Evolutionary conservation across 306 rosid species (phyloP).

Genomic region (Quercus berberidifolia): DNA sequence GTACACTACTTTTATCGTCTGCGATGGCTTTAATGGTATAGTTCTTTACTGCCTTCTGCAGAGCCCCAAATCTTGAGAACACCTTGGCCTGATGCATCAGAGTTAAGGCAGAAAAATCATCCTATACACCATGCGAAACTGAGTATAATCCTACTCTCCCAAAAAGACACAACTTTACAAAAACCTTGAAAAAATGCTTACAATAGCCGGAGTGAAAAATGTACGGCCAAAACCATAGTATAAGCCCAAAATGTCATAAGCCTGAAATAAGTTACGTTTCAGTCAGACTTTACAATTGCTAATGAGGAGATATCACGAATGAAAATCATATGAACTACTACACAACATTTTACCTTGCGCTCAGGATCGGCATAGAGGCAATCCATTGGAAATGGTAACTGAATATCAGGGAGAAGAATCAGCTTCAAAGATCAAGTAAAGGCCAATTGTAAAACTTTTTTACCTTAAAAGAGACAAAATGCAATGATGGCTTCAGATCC

Average conservation of each 20-base stretch:
- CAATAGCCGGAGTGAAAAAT: constrained; percentile 88
- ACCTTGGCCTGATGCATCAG: constrained; percentile 56
- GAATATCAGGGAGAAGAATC: constrained; percentile 17
- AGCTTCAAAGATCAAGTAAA: constrained; percentile 14
- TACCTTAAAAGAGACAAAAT: not conserved
- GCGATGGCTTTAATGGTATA: constrained; percentile 82
- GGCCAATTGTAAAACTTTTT: not conserved
- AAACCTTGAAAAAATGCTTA: constrained; percentile 25
- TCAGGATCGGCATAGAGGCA: constrained; percentile 85
- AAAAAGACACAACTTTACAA: not conserved
- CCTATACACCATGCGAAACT: not conserved
- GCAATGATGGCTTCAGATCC: not conserved
- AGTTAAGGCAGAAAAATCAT: constrained; percentile 1
- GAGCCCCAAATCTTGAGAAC: constrained; percentile 57
- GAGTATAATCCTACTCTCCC: not conserved
- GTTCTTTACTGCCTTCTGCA: constrained; percentile 65
- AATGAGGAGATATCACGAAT: not conserved
- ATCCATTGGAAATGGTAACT: constrained; percentile 94
- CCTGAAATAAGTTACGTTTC: constrained; percentile 37
- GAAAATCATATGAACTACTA: not conserved
- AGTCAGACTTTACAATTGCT: constrained; percentile 17
- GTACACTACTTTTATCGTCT: constrained; percentile 60
- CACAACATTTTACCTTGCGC: constrained; percentile 44
- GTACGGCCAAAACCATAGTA: constrained; percentile 81
- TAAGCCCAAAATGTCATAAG: constrained; percentile 61